Evolutionary conservation across 768 basidiomycete species (phyloP).

Genomic region (Mycena latifolia): DNA sequence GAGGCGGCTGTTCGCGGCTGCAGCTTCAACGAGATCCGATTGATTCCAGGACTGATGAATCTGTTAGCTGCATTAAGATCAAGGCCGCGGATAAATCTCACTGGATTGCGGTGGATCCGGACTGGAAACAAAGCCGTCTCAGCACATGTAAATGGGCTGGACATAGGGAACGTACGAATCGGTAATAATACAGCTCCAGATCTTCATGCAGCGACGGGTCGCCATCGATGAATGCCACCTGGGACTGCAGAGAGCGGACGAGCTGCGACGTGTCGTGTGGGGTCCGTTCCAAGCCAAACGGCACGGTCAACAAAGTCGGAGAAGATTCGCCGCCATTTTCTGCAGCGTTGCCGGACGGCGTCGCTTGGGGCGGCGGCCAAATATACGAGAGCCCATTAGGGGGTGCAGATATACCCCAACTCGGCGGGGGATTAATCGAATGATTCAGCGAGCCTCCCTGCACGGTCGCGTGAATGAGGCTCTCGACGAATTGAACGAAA

Average conservation of each 20-base stretch:
- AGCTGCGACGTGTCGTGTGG: constrained; percentile 4
- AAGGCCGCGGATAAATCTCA: background rate
- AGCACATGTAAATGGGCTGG: background rate
- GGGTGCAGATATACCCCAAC: background rate
- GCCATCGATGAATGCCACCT: constrained; percentile 28
- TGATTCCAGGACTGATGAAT: constrained; percentile 26
- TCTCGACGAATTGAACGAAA: no score
- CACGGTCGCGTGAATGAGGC: background rate
- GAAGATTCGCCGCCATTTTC: background rate
- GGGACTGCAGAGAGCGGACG: constrained; percentile 23
- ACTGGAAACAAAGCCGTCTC: background rate
- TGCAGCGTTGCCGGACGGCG: no score
- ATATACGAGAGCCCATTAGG: background rate
- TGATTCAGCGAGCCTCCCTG: background rate
- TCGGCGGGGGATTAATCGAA: no score
- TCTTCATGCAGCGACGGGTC: constrained; percentile 25
- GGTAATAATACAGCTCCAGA: constrained; percentile 32
- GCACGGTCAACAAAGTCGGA: background rate
- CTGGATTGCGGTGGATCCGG: constrained; percentile 3
- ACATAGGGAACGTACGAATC: constrained; percentile 17
- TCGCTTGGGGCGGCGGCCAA: background rate
- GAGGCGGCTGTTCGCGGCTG: constrained; percentile 18
- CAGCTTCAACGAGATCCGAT: constrained; percentile 29
- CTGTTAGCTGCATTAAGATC: background rate
- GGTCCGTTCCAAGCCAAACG: background rate